Percentiles rank a stretch among this genome's conserved stretches.
Conservation (phyloP, 129 eudicot species). For the Cynara cardunculus region DNA sequence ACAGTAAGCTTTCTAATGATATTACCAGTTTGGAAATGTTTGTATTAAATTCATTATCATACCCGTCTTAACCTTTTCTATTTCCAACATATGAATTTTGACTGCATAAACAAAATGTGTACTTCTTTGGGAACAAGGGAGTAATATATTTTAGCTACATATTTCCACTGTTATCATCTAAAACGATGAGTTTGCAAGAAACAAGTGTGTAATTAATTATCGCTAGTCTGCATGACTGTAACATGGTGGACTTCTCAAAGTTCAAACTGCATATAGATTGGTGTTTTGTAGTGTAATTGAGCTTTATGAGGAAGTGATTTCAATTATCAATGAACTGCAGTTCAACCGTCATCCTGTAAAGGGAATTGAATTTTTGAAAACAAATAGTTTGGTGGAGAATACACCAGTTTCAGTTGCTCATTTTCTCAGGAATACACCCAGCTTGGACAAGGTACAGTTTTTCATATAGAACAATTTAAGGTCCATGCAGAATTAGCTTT, state of each 20-base stretch:
- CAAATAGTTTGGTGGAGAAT: conserved; percentile 77
- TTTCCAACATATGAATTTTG: neutral
- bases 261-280: neutral
- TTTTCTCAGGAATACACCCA: conserved; percentile 75
- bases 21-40: neutral
- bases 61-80: neutral
- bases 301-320: neutral
- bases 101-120: neutral
- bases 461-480: neutral
- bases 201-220: neutral
- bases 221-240: neutral
- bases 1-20: conserved; percentile 13
- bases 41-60: neutral
- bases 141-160: neutral
- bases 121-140: neutral
- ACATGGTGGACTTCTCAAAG: neutral
- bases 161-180: neutral
- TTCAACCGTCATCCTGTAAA: conserved; percentile 79
- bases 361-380: conserved; percentile 71
- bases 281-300: neutral
- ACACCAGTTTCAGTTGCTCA: conserved; percentile 92
- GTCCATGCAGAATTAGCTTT: neutral
- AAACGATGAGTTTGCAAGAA: neutral
- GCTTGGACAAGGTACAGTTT: conserved; percentile 66
- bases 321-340: conserved; percentile 36